Evolutionary conservation across 306 rosid genomes (phyloP), one percentile per base, ranked within the genome.

Genomic region (Macrotyloma uniflorum): DNA sequence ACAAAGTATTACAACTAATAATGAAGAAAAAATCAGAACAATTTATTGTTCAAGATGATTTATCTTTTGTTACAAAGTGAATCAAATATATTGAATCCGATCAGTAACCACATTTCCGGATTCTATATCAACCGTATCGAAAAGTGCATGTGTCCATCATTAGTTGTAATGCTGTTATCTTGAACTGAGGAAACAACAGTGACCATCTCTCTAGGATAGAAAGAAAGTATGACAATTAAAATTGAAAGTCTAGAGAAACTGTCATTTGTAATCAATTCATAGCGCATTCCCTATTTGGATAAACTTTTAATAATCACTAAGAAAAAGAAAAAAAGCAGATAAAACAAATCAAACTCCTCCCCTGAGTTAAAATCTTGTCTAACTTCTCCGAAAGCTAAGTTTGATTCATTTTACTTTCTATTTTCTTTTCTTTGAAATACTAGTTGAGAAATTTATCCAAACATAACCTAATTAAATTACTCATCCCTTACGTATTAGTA

Each of bases 91-190:
- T 6, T 13, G 28, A 68, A n/a, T 23, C 40, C 58, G 35, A 78
- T 28, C 46, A 42, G 53, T 53, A 55, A 77, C 68, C 26, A 79
- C 53, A 59, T 49, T 43, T 70, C 45, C 14, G 50, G 42, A 75
- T 26, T 38, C 32, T 59, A 61, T 61, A 81, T 72, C 49, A 67
- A 74, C 13, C 11, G 35, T 67, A 35, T 57, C 0, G 1, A 58
- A 57, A 33, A 65, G 8, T 51, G 19, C 54, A 40, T 4, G 18
- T 5, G 18, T 36, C 38, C 14, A 62, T 50, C 38, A 9, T 49
- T 18, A 63, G 50, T 36, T 47, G 63, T 38, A 20, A 79, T 20
- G 38, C 40, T 61, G 63, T 62, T 16, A 18, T 51, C 61, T 64
- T 40, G 18, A 26, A 46, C 70, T 13, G 19, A 32, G 70, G 24